phyloP scores from a whole-genome alignment of 768 basidiomycete species.

The Lactarius pseudohatsudake region DNA sequence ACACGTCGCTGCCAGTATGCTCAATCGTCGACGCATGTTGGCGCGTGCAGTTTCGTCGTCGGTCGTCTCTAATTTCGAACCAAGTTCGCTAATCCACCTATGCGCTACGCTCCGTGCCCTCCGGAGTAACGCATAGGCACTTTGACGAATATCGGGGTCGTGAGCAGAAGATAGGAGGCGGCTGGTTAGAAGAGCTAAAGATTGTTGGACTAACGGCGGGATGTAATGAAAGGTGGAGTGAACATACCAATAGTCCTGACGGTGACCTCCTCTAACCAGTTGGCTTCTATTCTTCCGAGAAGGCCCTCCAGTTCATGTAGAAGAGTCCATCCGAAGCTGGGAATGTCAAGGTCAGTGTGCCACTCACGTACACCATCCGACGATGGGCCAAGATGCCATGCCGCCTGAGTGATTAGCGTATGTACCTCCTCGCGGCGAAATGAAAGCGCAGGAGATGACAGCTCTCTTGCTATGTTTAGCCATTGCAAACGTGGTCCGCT shows the following conservation, averaged over 20 bases:
- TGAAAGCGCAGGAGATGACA: conserved; percentile 40
- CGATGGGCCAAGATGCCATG: conserved; percentile 43
- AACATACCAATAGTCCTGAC: conserved; percentile 16
- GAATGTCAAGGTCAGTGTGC: conserved; percentile 41
- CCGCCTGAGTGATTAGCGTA: conserved; percentile 45
- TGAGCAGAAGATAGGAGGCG: conserved; percentile 13
- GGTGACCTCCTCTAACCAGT: conserved; percentile 38
- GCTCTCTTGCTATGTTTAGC: conserved; percentile 48
- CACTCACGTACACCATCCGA: conserved; percentile 33
- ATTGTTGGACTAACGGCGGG: background rate
- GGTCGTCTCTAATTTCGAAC: background rate
- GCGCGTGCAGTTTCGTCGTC: conserved; percentile 3
- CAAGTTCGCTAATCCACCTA: conserved; percentile 12
- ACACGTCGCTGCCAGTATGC: conserved; percentile 15
- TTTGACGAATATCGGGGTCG: background rate
- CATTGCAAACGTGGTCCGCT: conserved; percentile 48
- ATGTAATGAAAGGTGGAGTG: background rate
- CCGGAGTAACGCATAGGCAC: conserved; percentile 6
- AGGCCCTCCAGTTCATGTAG: conserved; percentile 40
- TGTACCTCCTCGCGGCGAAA: conserved; percentile 44
- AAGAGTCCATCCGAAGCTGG: conserved; percentile 39
- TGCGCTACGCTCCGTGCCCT: conserved; percentile 2
- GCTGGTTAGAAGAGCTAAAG: conserved; percentile 5
- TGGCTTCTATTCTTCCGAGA: conserved; percentile 38
- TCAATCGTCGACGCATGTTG: background rate